Base-by-base conservation (phyloP, 2,329 filamentous ascomycete species). In the Diaporthe vexans region DNA sequence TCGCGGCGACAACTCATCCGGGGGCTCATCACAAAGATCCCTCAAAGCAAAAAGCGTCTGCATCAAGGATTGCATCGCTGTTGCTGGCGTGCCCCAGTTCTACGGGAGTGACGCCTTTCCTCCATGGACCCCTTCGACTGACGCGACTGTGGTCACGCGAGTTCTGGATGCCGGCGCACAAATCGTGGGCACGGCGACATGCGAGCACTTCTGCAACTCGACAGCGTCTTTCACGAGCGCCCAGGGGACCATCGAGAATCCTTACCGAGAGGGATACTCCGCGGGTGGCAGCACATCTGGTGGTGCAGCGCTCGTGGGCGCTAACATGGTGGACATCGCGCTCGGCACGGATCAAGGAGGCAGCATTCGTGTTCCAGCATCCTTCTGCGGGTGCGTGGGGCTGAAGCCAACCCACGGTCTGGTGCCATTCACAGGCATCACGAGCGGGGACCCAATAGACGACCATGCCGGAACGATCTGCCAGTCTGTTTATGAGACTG, bases 41-140 rank as follows among this genome's bases (percentile, higher is more conserved):
- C 73, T 88, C n/a, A 81, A 76, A 69, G 86, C 84, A 0, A 89
- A 86, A 67, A 86, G 83, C 0, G 77, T 89, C 4, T 88, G 86
- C 73, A 75, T 90, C 19, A 90, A 90, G 77, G 89, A 91, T 76
- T 88, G 87, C 40, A 86, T 90, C 51, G 85, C 86, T 4, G 87
- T 90, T 1, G 87, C 87, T 1, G 86, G 85, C 0, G 86, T 91
- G 1, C 88, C 88, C 0, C 63, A 68, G 33, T 68, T 68, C 63
- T 68, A 68, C 48, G 63, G 63, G 8, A 68, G 29, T 15, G 56
- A 59, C 87, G 89, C 70, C 84, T 89, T 71, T 85, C 86, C 56
- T 88, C 89, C 0, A 0, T 90, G 88, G 88, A 87, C 83, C 0
- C 87, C 88, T 0, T 82, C 80, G 7, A 86, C 86, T 3, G 89